Evolutionary conservation across 106 monocot species (phyloP), one percentile per base, ranked within the genome.

Genomic region (Chionographis japonica): DNA sequence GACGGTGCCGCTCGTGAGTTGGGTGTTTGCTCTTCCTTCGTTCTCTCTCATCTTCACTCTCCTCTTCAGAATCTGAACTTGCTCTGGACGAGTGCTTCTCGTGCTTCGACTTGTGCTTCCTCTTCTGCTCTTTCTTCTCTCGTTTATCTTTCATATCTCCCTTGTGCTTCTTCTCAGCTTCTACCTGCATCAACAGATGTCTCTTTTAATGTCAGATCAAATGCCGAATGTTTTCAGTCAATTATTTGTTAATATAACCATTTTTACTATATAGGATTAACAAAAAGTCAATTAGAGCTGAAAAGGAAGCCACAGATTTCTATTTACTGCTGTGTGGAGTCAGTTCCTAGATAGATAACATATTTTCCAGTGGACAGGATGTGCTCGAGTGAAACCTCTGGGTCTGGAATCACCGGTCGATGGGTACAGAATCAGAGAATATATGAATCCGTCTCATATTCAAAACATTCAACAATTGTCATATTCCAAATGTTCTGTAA

Each of bases 141-240:
- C 35, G 38, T 52, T 79, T 78, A 3, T 74, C 84, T 37, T 80
- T 86, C 54, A 80, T 85, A 16, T 71, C 77, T 60, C 81, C 72
- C 55, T 86, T 85, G 37, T 79, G 58, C 39, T 80, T 80, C 58
- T 91, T 86, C 76, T 86, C 86, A 70, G 79, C 77, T 56, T 95
- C 88, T 39, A 72, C 86, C 95, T 95, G 81, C 56, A 58, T 20
- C 43, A 74, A 10, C 27, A 2, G 40, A 9, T 19, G 37, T 36
- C 16, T 8, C 3, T 6, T 36, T 18, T 37, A 7, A 49, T 64
- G 16, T 8, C 17, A 68, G 41, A 40, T n/a, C n/a, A 50, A 14
- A 64, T 27, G 27, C 27, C 27, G 27, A 27, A 27, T 27, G 27
- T 27, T 27, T 27, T 27, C 27, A 27, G 27, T 27, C 27, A 27